Conservation (phyloP, 2,329 filamentous ascomycete genomes). For the Aspergillus clavatus region DNA sequence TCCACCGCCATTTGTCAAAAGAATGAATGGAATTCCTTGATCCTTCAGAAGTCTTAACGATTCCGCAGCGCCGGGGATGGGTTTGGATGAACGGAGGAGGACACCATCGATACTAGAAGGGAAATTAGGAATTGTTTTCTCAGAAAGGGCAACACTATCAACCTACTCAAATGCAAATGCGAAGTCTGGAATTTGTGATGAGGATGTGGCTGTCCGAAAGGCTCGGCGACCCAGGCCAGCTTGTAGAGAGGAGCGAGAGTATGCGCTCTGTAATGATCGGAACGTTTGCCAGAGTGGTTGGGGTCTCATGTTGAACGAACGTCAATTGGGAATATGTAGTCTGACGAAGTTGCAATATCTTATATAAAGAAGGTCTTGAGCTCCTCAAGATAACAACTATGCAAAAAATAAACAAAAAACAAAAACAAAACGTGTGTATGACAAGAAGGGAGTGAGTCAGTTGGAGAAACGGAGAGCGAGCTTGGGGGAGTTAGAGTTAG, state of each 20-base stretch:
- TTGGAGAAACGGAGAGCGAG: too few species aligned
- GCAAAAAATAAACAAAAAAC: too few species aligned
- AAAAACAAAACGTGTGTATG: too few species aligned
- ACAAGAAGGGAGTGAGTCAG: too few species aligned
- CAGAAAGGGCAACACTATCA: conserved; percentile 4
- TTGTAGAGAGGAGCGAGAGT: conserved; percentile 14
- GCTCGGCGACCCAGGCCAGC: conserved; percentile 16
- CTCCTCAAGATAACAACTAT: too few species aligned
- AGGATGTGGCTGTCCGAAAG: conserved; percentile 27
- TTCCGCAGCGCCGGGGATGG: conserved; percentile 71
- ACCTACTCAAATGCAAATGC: conserved; percentile 46
- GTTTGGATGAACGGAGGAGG: conserved; percentile 74
- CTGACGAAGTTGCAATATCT: not conserved
- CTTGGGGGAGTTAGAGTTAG: too few species aligned
- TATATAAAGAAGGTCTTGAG: too few species aligned
- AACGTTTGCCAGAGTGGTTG: conserved; percentile 23
- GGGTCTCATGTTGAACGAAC: conserved; percentile 21
- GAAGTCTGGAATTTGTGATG: conserved; percentile 34
- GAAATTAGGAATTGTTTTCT: not conserved
- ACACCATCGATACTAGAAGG: conserved; percentile 77
- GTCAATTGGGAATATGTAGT: not conserved
- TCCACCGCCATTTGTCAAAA: conserved; percentile 93
- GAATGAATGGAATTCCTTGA: conserved; percentile 80
- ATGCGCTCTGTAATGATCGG: conserved; percentile 23
- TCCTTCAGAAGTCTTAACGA: conserved; percentile 68